Conservation (phyloP, 2,329 filamentous ascomycete genomes). For the Fusarium decemcellulare region DNA sequence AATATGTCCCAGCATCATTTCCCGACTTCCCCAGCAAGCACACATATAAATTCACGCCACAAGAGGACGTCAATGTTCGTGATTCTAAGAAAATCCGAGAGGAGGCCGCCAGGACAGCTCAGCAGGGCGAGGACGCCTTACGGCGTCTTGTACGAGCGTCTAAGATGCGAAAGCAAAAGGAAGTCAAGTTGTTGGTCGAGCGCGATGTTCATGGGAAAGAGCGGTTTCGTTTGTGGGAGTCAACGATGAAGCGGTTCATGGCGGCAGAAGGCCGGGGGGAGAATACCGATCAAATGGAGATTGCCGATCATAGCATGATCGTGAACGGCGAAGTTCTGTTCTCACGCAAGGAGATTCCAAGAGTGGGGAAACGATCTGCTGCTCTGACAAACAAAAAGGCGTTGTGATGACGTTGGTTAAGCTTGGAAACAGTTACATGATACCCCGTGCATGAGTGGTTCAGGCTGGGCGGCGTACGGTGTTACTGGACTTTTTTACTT, state of each 20-base stretch:
- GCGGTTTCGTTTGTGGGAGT: slow-evolving; percentile 73
- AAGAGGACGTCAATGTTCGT: slow-evolving; percentile 60
- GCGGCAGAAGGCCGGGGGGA: slow-evolving; percentile 49
- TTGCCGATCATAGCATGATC: slow-evolving; percentile 75
- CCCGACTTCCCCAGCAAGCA: slow-evolving; percentile 75
- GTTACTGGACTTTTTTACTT: slow-evolving; percentile 26
- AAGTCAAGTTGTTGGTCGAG: slow-evolving; percentile 70
- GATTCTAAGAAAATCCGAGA: slow-evolving; percentile 72
- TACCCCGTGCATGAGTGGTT: slow-evolving; percentile 30
- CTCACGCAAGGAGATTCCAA: slow-evolving; percentile 67
- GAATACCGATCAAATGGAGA: slow-evolving; percentile 61
- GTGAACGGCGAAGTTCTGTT: slow-evolving; percentile 70
- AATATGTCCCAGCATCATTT: slow-evolving; percentile 71
- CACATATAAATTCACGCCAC: slow-evolving; percentile 73
- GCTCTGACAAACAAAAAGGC: slow-evolving; percentile 43
- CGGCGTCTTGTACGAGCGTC: slow-evolving; percentile 72
- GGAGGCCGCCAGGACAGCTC: slow-evolving; percentile 71
- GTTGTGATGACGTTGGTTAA: slow-evolving; percentile 16
- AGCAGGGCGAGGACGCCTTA: slow-evolving; percentile 74
- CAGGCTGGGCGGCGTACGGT: slow-evolving; percentile 26
- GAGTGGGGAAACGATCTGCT: slow-evolving; percentile 59
- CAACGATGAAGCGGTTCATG: slow-evolving; percentile 71
- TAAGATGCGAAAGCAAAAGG: slow-evolving; percentile 76
- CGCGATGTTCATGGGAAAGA: slow-evolving; percentile 66
- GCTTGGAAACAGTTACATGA: slow-evolving; percentile 20